Percentiles rank a stretch among this genome's conserved stretches.
phyloP scores from a whole-genome alignment of 192 early-diverging fungal genomes.

The Coemansia sp. region DNA sequence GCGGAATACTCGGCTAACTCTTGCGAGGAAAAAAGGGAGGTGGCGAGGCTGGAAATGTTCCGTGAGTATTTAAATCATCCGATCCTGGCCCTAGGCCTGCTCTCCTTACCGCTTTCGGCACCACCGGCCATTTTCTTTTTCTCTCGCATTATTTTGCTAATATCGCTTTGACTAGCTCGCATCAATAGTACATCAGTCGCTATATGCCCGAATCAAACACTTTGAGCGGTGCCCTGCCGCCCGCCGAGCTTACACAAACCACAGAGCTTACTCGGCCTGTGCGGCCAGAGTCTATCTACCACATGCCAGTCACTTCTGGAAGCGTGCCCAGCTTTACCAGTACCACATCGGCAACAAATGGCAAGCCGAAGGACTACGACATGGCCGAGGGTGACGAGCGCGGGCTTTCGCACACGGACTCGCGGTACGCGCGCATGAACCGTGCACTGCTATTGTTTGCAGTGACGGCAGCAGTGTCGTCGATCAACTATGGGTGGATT shows the following conservation, averaged over 20 bases:
- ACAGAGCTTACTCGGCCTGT: background rate
- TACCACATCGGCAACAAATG: slow-evolving; percentile 20
- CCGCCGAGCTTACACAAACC: too few species aligned
- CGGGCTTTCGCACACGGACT: slow-evolving; percentile 32
- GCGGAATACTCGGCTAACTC: background rate
- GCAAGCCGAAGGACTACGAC: slow-evolving; percentile 5
- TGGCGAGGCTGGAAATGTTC: background rate
- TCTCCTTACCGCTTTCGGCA: background rate
- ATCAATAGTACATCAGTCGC: background rate
- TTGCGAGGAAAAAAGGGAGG: background rate
- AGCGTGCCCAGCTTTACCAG: slow-evolving; percentile 23
- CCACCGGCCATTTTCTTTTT: background rate
- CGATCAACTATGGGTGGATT: slow-evolving; percentile 55
- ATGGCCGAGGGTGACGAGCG: slow-evolving; percentile 21
- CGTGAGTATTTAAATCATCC: background rate
- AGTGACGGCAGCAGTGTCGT: slow-evolving; percentile 43
- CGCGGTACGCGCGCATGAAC: slow-evolving; percentile 36
- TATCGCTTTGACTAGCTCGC: background rate
- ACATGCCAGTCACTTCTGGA: background rate
- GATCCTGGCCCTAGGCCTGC: background rate
- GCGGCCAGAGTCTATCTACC: background rate
- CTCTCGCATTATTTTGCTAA: background rate
- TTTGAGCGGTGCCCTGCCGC: background rate
- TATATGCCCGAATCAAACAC: background rate
- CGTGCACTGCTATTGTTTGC: slow-evolving; percentile 35